A percentile compares a stretch with the other conserved stretches of the same genome.
These are phyloP conservation scores for Pisolithus orientalis DNA, from an alignment of 768 basidiomycete genomes.

Conservation along the genomic window DNA sequence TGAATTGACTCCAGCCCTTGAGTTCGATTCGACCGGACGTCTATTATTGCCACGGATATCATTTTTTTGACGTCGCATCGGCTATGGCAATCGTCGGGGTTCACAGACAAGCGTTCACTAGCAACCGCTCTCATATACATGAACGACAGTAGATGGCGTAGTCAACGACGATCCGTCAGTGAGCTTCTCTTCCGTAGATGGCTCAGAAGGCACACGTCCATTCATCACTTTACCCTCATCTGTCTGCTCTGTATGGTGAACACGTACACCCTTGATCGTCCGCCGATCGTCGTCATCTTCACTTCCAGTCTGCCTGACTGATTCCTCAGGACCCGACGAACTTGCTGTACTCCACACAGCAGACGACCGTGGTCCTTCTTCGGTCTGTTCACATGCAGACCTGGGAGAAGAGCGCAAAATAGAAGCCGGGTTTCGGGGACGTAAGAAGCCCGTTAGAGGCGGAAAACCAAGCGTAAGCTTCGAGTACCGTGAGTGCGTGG, in stretches of 20 bases:
- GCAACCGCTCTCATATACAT: constrained; percentile 13
- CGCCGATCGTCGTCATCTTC: constrained; percentile 42
- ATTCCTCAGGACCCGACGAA: constrained; percentile 6
- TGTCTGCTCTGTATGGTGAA: constrained; percentile 12
- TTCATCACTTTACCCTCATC: constrained; percentile 9
- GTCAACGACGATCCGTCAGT: constrained; percentile 7
- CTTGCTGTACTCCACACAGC: constrained; percentile 5
- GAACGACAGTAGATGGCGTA: constrained; percentile 12
- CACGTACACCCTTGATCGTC: constrained; percentile 27
- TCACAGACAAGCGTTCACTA: constrained; percentile 8
- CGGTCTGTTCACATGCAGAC: constrained; percentile 11
- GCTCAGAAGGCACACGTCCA: constrained; percentile 4
- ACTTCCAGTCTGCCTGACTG: constrained; percentile 5
- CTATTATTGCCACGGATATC: constrained; percentile 1
- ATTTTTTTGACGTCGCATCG: background rate
- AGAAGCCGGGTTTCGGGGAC: constrained; percentile 52
- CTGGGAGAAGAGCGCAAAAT: constrained; percentile 20
- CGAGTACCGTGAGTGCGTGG: constrained; percentile 33
- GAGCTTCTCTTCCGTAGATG: constrained; percentile 19
- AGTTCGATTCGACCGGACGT: too few species aligned
- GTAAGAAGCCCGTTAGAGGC: constrained; percentile 58
- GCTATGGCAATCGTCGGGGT: background rate
- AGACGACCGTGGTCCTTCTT: constrained; percentile 17
- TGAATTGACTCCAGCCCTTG: constrained; percentile 9
- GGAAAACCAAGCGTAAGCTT: constrained; percentile 46